These are phyloP conservation scores for Phytophthora brassicae DNA, from an alignment of 352 stramenopile species.

Conservation along the genomic window DNA sequence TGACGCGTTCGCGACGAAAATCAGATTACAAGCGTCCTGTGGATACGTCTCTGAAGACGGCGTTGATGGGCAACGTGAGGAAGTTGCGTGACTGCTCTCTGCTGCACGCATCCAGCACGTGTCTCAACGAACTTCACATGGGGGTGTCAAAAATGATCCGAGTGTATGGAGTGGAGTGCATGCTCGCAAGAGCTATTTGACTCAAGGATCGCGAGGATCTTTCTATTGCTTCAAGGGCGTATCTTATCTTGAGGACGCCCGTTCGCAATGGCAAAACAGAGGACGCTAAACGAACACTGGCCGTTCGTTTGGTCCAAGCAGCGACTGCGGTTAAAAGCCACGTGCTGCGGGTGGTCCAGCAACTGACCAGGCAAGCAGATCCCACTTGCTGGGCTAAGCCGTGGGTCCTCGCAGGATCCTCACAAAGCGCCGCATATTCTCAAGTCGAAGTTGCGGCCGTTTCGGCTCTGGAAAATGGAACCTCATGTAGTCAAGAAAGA, in stretches of 20 bases:
- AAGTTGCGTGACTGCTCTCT: too few relatives aligned
- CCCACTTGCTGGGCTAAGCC: slow-evolving; percentile 11
- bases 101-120: too few relatives aligned
- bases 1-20: too few relatives aligned
- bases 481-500: too few relatives aligned
- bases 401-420: slow-evolving; percentile 14
- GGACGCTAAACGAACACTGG: too few relatives aligned
- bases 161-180: background rate
- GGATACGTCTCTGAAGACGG: too few relatives aligned
- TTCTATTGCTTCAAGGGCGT: slow-evolving; percentile 30
- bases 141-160: too few relatives aligned
- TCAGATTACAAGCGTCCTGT: too few relatives aligned
- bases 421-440: slow-evolving; percentile 11
- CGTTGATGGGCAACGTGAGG: too few relatives aligned
- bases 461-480: slow-evolving; percentile 33
- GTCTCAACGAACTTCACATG: too few relatives aligned
- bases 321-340: background rate
- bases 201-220: slow-evolving; percentile 25
- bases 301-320: too few relatives aligned
- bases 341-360: background rate
- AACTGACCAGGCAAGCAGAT: background rate
- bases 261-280: too few relatives aligned
- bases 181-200: slow-evolving; percentile 14
- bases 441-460: slow-evolving; percentile 12
- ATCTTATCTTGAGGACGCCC: slow-evolving; percentile 26